A percentile compares a stretch with the other conserved stretches of the same genome.
Conservation (phyloP, 129 eudicot genomes). For the Smallanthus sonchifolius region DNA sequence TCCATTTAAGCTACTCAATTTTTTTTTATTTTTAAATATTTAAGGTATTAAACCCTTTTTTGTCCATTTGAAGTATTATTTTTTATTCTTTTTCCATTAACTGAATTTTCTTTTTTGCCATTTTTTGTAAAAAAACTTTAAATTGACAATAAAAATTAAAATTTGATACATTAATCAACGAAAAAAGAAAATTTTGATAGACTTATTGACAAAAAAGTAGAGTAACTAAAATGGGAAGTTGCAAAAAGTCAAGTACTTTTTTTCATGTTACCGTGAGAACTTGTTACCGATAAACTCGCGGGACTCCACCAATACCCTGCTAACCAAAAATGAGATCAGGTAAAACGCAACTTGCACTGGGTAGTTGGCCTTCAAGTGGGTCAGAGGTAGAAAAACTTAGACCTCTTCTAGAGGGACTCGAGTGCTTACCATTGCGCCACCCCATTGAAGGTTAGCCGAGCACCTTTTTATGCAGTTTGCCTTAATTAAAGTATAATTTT, state of each 20-base stretch:
- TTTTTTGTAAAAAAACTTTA: neutral
- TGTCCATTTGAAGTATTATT: neutral
- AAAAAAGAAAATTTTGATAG: neutral
- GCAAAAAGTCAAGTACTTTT: neutral
- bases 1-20: neutral
- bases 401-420: too few species aligned
- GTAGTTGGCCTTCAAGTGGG: neutral
- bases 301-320: neutral
- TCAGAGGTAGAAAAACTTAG: too few species aligned
- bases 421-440: neutral
- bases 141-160: neutral
- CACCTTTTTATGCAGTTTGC: neutral
- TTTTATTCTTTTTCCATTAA: neutral
- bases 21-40: neutral
- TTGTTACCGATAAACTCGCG: neutral
- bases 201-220: neutral
- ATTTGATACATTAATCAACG: neutral
- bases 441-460: neutral
- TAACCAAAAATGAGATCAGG: neutral
- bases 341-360: neutral
- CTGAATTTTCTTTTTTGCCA: neutral
- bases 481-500: neutral
- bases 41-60: neutral
- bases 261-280: too few species aligned
- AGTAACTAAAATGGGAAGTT: neutral